Evolutionary conservation across 2,329 filamentous ascomycete species (phyloP), one percentile per base, ranked within the genome.

Genomic region (Penicillium paneum): DNA sequence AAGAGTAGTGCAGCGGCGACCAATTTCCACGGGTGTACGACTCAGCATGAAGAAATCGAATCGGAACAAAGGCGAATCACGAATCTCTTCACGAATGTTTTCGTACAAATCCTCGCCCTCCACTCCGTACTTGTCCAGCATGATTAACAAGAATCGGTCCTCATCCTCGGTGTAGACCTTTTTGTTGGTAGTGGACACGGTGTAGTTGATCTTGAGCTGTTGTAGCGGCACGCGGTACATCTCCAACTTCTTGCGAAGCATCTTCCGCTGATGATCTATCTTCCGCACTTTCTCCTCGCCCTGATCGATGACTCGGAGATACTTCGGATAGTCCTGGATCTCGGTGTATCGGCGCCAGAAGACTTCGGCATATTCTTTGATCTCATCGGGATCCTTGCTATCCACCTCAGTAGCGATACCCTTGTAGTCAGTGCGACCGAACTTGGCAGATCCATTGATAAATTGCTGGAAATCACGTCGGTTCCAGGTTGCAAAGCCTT

Each of bases 41-140:
- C 90, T 96, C 38, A 99, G 82, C 80, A 99, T 97, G 79, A 99
- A 99, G 95, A 95, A 99, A 71, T 99, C 94, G 67, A 99, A 99
- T 36, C 94, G 86, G 82, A 99, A 99, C 3, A 99, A 79, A 10
- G 94, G 92, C 53, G 88, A 93, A 62, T 97, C 91, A 32, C 92
- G 88, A 62, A 99, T 96, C 71, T 97, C 94, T 61, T 97, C 93
- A n/a, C 94, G 88, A 69, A 99, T 96, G 71, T 86, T 87, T 65
- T 99, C 94, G 71, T 94, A 95, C 59, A 99, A 83, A 32, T 85
- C 85, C 66, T 97, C 93, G 1, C 89, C 88, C 70, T 99, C 95
- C 34, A 99, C 86, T 7, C 95, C 94, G 65, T 91, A 89, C 72
- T 88, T 90, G 75, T 99, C 91, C 6, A 99, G 81, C 76, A 97